Evolutionary conservation across 768 basidiomycete species (phyloP), one percentile per base, ranked within the genome.

Genomic region (Boletus sp.): DNA sequence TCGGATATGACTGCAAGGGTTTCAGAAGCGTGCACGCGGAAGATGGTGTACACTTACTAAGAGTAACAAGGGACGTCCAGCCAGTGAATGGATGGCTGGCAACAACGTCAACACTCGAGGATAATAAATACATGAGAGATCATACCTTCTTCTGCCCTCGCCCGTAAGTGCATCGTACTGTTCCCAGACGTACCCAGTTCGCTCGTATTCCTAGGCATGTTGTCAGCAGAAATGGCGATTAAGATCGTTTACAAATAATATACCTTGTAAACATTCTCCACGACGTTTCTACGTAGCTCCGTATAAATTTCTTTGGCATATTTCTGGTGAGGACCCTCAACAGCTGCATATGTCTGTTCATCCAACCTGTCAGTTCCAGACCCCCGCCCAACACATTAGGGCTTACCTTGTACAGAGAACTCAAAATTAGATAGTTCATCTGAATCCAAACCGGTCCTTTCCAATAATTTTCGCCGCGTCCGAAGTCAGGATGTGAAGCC

Each of bases 181-280:
- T 73, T 98, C 95, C 95, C 95, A 98, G 15, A 93, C 92, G 69
- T 93, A 96, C 4, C 94, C 94, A 4, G 94, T 97, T 30, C 90
- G 83, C 67, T 92, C 79, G 70, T 93, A 97, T 74, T 97, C 93
- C 92, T 94, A 62, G 14, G 49, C 7, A 30, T 47, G 8, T 2
- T 32, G 32, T 70, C 24, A 63, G 50, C 18, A 50, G 40, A 37
- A 47, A 51, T 55, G 32, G 44, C 10, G 45, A 45, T 18, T 12
- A 24, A 35, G 6, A 28, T 37, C 10, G 17, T 14, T 24, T n/a
- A n/a, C 6, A 47, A n/a, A n/a, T n/a, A 40, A 73, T 20, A 11
- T 59, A 80, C 86, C 75, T 83, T 83, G 76, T 75, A 84, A 20
- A 94, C 89, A 68, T 96, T 98, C 66, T 90, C 79, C 17, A 98